These are phyloP conservation scores for Hericium alpestre DNA, from an alignment of 768 basidiomycete species.

Conservation along the genomic window DNA sequence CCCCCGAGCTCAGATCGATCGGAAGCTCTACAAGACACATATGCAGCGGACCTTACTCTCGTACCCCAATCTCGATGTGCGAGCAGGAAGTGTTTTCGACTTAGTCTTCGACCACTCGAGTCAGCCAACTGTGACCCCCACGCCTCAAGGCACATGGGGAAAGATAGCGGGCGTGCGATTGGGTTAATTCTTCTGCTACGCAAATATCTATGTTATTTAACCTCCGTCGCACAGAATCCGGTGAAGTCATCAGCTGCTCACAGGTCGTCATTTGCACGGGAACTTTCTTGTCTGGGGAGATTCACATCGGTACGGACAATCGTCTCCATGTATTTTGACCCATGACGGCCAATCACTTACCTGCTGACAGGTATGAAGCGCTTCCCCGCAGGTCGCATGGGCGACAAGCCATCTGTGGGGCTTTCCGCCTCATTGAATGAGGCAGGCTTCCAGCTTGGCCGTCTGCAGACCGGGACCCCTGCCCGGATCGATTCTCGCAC, in stretches of 20 bases:
- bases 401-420: constrained; percentile 60
- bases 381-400: constrained; percentile 69
- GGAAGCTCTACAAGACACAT: constrained; percentile 69
- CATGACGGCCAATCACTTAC: too few species aligned
- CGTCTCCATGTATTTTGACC: too few species aligned
- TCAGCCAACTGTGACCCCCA: constrained; percentile 16
- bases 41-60: constrained; percentile 63
- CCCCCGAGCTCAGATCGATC: constrained; percentile 80
- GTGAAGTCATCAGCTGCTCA: constrained; percentile 65
- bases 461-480: constrained; percentile 82
- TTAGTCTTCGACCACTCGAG: constrained; percentile 48
- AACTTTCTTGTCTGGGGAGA: constrained; percentile 85
- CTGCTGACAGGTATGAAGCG: constrained; percentile 45
- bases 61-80: constrained; percentile 62
- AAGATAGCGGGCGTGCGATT: constrained; percentile 56
- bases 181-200: constrained; percentile 28
- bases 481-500: constrained; percentile 63
- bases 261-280: constrained; percentile 86
- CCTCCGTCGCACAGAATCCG: constrained; percentile 40
- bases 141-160: constrained; percentile 32
- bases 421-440: constrained; percentile 64
- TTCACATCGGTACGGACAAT: constrained; percentile 59
- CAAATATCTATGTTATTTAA: not conserved
- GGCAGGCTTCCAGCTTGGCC: constrained; percentile 74
- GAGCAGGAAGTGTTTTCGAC: constrained; percentile 69